Conservation (phyloP, 768 basidiomycete species). For the Russula virescens region DNA sequence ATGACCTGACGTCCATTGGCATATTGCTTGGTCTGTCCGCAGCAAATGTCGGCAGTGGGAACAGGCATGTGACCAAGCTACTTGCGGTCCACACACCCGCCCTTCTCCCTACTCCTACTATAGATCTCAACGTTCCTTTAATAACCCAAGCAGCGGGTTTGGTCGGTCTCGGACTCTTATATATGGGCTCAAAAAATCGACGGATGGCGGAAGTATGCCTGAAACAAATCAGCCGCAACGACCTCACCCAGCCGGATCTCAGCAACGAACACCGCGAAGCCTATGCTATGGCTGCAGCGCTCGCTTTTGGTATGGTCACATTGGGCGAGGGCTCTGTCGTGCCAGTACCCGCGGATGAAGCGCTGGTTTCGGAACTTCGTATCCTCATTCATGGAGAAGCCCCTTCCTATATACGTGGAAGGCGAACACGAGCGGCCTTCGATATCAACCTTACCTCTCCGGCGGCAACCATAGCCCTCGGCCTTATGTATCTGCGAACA, state of each 20-base stretch:
- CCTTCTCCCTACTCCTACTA: slow-evolving; percentile 76
- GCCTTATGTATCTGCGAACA: slow-evolving; percentile 88
- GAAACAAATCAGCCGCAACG: slow-evolving; percentile 70
- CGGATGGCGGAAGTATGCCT: slow-evolving; percentile 93
- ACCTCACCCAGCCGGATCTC: slow-evolving; percentile 74
- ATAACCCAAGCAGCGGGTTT: slow-evolving; percentile 87
- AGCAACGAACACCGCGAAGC: slow-evolving; percentile 89
- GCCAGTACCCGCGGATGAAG: slow-evolving; percentile 65
- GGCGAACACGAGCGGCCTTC: slow-evolving; percentile 45
- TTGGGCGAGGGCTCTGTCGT: slow-evolving; percentile 70
- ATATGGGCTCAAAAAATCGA: slow-evolving; percentile 80
- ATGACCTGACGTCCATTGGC: slow-evolving; percentile 91
- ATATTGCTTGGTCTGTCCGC: slow-evolving; percentile 91
- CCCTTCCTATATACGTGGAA: slow-evolving; percentile 35
- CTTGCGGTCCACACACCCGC: slow-evolving; percentile 92
- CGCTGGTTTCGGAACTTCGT: slow-evolving; percentile 60
- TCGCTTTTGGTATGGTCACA: slow-evolving; percentile 96
- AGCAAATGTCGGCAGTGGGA: slow-evolving; percentile 79
- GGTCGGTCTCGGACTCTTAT: slow-evolving; percentile 82
- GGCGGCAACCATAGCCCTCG: slow-evolving; percentile 84
- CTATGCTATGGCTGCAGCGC: slow-evolving; percentile 82
- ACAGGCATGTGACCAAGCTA: slow-evolving; percentile 84
- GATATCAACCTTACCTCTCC: slow-evolving; percentile 90
- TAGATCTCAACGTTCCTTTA: slow-evolving; percentile 86
- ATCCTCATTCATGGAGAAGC: slow-evolving; percentile 73